Percentiles rank a stretch among this genome's conserved stretches.
phyloP scores from a whole-genome alignment of 129 eudicot species.

The Pseudognaphalium luteoalbum region DNA sequence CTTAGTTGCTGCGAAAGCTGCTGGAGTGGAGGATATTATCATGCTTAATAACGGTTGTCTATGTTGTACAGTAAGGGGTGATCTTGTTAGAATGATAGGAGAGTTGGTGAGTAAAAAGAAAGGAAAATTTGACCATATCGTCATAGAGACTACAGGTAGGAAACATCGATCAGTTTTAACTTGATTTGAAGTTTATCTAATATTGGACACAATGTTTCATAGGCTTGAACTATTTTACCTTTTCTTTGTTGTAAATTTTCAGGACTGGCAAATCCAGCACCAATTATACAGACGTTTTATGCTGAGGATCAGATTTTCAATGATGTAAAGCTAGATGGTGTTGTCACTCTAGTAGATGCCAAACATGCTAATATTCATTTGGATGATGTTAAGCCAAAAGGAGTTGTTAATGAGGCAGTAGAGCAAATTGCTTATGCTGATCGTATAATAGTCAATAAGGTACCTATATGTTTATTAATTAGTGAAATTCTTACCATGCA shows the following conservation, averaged over 20 bases:
- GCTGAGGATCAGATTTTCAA: slow-evolving; percentile 91
- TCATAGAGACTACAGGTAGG: slow-evolving; percentile 94
- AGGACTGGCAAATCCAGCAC: slow-evolving; percentile 98
- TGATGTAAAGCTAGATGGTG: slow-evolving; percentile 96
- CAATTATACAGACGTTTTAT: slow-evolving; percentile 95
- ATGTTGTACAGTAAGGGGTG: slow-evolving; percentile 98
- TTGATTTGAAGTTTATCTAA: background rate
- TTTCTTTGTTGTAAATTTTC: slow-evolving; percentile 21
- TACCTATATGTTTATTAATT: slow-evolving; percentile 18
- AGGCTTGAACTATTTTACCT: background rate
- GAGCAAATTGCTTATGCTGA: slow-evolving; percentile 98
- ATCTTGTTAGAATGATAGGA: slow-evolving; percentile 92
- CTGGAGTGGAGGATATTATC: slow-evolving; percentile 87
- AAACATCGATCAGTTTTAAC: background rate
- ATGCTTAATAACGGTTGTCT: slow-evolving; percentile 98
- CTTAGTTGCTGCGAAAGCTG: slow-evolving; percentile 91
- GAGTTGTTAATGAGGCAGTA: slow-evolving; percentile 96
- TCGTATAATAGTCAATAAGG: slow-evolving; percentile 90
- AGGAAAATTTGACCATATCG: slow-evolving; percentile 94
- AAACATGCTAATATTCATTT: slow-evolving; percentile 81
- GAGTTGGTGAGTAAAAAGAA: slow-evolving; percentile 81
- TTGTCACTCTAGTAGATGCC: slow-evolving; percentile 94
- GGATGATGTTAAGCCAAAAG: slow-evolving; percentile 87
- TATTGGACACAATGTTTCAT: background rate
- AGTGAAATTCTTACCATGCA: background rate